Percentiles rank a stretch among this genome's conserved stretches.
phyloP scores from a whole-genome alignment of 371 early-diverging fungal genomes.

The Zancudomyces culisetae region DNA sequence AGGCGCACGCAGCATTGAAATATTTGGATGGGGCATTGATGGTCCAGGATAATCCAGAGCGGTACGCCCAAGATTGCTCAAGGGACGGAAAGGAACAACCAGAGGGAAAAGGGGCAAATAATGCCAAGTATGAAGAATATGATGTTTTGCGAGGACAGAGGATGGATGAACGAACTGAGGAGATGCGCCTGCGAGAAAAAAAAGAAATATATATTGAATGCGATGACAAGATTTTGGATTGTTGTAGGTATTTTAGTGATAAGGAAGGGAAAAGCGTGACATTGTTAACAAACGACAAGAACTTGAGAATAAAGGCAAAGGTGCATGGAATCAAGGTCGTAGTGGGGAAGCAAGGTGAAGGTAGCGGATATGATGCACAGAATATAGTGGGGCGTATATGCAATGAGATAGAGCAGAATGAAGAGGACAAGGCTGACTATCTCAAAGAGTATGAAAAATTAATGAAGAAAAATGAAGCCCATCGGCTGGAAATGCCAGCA shows the following conservation, averaged over 20 bases:
- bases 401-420: neutral
- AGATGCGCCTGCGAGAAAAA: no score
- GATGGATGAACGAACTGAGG: neutral
- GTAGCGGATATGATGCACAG: neutral
- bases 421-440: neutral
- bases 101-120: no score
- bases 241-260: conserved; percentile 3
- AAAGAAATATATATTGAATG: neutral
- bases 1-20: neutral
- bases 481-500: neutral
- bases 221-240: conserved; percentile 3
- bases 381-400: neutral
- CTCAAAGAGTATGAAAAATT: neutral
- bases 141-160: neutral
- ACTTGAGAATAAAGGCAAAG: conserved; percentile 2
- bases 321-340: neutral
- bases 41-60: neutral
- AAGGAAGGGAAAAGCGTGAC: neutral
- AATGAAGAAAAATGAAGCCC: no score
- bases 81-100: neutral
- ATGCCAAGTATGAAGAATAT: no score
- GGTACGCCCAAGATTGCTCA: no score
- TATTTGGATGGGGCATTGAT: neutral
- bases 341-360: no score
- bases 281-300: conserved; percentile 1